Percentiles rank a stretch among this genome's conserved stretches.
phyloP scores from a whole-genome alignment of 805 yeast genomes.

The Saccharomycopsis fodiens region DNA sequence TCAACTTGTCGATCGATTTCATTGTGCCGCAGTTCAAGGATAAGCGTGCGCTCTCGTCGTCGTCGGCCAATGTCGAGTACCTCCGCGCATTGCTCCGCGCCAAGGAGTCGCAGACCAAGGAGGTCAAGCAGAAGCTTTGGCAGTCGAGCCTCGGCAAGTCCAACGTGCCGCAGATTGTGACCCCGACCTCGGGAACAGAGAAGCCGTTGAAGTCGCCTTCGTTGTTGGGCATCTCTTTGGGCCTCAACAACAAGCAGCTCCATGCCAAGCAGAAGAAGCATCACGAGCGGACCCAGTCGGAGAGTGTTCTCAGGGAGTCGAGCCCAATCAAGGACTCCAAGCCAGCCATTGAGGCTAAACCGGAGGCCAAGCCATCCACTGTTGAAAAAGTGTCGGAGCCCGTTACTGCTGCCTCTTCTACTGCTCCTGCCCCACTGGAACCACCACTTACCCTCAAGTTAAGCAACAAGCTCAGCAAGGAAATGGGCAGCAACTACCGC shows the following conservation, averaged over 20 bases:
- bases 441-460: constrained; percentile 3
- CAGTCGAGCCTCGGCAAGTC: neutral
- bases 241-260: constrained; percentile 5
- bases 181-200: neutral
- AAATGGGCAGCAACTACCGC: neutral
- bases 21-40: constrained; percentile 10
- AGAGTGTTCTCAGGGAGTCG: too few relatives aligned
- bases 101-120: neutral
- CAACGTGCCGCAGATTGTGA: neutral
- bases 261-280: neutral
- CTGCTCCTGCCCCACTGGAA: neutral
- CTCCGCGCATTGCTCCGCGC: constrained; percentile 11
- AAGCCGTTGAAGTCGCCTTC: constrained; percentile 9
- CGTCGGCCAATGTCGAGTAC: constrained; percentile 19
- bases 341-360: neutral
- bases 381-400: neutral
- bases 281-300: neutral
- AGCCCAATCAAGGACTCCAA: neutral
- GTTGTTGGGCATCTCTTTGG: constrained; percentile 13
- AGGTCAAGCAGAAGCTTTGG: constrained; percentile 2
- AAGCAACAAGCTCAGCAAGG: constrained; percentile 2
- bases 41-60: constrained; percentile 19
- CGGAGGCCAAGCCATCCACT: neutral
- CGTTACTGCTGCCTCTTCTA: neutral
- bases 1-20: constrained; percentile 6